Evolutionary conservation across 768 basidiomycete genomes (phyloP).

Genomic region (Mycena floridula): DNA sequence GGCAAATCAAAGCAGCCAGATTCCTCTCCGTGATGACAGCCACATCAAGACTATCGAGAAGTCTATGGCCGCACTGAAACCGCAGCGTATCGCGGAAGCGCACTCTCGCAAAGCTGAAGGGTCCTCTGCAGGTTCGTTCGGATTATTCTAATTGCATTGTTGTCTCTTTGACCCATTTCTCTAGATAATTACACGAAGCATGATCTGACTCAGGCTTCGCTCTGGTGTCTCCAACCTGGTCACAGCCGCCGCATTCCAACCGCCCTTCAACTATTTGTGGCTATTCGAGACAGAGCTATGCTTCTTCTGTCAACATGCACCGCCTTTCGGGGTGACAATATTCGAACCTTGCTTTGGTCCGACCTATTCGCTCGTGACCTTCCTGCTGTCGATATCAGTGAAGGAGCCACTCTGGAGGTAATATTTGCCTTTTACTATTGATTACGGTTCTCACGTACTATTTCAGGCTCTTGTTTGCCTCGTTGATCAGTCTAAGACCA

Average conservation of each 20-base stretch:
- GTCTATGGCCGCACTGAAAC: constrained; percentile 11
- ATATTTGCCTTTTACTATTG: constrained; percentile 2
- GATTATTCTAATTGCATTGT: background rate
- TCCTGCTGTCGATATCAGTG: constrained; percentile 14
- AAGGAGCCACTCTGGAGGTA: constrained; percentile 12
- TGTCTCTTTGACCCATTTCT: background rate
- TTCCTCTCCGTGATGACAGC: constrained; percentile 12
- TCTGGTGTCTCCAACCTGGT: constrained; percentile 12
- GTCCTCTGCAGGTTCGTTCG: constrained; percentile 6
- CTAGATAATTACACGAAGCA: constrained; percentile 20
- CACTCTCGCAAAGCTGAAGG: constrained; percentile 19
- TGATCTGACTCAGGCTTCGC: constrained; percentile 16
- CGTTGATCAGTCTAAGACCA: constrained; percentile 15
- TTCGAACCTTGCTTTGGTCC: constrained; percentile 16
- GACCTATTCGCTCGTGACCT: constrained; percentile 16
- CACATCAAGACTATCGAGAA: constrained; percentile 15
- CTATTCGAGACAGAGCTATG: constrained; percentile 23
- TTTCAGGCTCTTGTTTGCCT: constrained; percentile 12
- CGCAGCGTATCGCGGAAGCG: constrained; percentile 9
- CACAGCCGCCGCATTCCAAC: background rate
- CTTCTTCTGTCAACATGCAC: constrained; percentile 18
- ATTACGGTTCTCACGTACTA: background rate
- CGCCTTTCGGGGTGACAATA: constrained; percentile 24
- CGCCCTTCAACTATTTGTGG: constrained; percentile 1
- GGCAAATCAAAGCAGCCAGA: constrained; percentile 11